phyloP scores from a whole-genome alignment of 441 rosid species.

The Pelargonium australe region DNA sequence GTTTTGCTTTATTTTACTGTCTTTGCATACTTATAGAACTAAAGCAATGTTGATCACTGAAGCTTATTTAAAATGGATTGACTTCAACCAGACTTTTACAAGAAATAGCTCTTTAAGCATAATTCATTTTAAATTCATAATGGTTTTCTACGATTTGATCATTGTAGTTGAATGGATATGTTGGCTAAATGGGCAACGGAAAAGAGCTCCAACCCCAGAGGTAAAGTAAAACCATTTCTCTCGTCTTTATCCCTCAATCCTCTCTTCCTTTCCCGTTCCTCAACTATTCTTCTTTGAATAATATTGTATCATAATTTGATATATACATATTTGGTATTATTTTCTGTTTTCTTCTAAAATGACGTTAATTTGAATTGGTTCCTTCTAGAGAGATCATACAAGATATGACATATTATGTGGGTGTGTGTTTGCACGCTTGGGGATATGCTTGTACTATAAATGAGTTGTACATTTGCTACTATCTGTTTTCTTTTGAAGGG shows the following conservation, averaged over 20 bases:
- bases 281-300: neutral
- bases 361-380: no score
- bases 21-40: constrained; percentile 14
- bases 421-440: no score
- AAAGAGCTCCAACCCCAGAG: constrained; percentile 76
- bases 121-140: constrained; percentile 3
- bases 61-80: neutral
- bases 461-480: no score
- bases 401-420: no score
- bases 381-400: no score
- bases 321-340: no score
- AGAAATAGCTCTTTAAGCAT: neutral
- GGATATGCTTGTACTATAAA: no score
- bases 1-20: constrained; percentile 3
- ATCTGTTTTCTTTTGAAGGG: no score
- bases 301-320: neutral
- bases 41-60: constrained; percentile 5
- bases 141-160: constrained; percentile 18
- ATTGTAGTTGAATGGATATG: constrained; percentile 93
- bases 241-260: neutral
- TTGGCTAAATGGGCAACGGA: constrained; percentile 95
- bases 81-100: neutral
- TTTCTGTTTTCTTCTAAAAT: no score
- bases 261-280: neutral
- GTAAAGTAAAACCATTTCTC: constrained; percentile 30